Evolutionary conservation across 176 grass and related monocot species (phyloP).

Genomic region (Rhipidocladum racemiflorum): DNA sequence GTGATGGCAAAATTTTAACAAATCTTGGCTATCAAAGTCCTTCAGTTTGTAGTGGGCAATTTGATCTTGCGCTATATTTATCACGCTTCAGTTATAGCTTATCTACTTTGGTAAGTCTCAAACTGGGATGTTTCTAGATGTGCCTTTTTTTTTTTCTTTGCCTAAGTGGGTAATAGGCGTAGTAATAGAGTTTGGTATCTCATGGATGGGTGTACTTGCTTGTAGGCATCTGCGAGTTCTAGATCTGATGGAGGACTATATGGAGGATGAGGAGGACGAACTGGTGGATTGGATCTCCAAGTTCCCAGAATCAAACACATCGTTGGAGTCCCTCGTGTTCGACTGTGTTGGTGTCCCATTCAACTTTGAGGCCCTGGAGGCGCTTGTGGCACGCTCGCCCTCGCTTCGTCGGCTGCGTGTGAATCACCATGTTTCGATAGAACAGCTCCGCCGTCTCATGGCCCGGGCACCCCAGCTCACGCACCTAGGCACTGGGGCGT

Average conservation of each 20-base stretch:
- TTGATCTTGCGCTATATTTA: neutral
- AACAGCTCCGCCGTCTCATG: constrained; percentile 61
- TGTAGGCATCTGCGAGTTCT: constrained; percentile 59
- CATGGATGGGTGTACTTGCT: constrained; percentile 2
- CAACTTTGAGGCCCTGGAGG: constrained; percentile 56
- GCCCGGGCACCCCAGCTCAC: constrained; percentile 49
- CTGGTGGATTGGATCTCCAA: constrained; percentile 67
- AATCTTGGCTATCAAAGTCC: neutral
- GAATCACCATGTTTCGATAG: constrained; percentile 51
- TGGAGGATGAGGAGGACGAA: constrained; percentile 56
- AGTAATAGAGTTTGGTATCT: neutral
- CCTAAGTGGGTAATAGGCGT: neutral
- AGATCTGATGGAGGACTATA: constrained; percentile 64
- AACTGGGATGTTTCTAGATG: neutral
- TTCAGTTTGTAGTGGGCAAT: neutral
- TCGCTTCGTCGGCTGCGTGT: constrained; percentile 45
- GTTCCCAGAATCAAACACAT: constrained; percentile 49
- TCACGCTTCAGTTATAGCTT: neutral
- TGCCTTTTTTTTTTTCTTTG: neutral
- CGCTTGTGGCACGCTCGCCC: constrained; percentile 52
- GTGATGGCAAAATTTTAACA: neutral
- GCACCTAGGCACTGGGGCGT: constrained; percentile 59
- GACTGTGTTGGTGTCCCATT: constrained; percentile 52
- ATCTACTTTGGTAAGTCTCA: neutral
- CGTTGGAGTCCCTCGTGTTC: constrained; percentile 61